Evolutionary conservation across 2,329 filamentous ascomycete genomes (phyloP), one percentile per base, ranked within the genome.

Genomic region (Penicillium sp.): DNA sequence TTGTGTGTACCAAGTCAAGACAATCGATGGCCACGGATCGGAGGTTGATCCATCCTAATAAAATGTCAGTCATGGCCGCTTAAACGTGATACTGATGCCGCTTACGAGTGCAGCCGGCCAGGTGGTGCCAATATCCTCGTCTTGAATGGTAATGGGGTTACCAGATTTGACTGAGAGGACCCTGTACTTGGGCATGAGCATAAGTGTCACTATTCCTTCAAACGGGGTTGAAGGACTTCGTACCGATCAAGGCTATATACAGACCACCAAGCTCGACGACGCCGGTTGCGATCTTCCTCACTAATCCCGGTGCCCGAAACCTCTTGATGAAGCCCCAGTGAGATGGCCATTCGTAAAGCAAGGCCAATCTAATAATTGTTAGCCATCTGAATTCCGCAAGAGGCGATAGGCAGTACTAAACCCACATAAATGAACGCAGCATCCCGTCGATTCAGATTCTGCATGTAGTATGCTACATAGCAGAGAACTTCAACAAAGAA

Each of bases 291-390:
- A 11, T 76, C 75, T 1, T 71, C 71, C 15, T 78, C 75, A 56
- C 77, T 76, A 5, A 83, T 71, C 2, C 64, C 59, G 11, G 73
- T 66, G 28, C 78, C 71, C 0, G 73, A 73, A 0, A 82, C 77
- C 60, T 85, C 83, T 59, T 85, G 82, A 61, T 85, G 83, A n/a
- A 86, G 69, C 0, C 83, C 83, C 0, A 85, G 74, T 6, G 80
- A 83, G 34, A 85, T 83, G 8, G 83, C 83, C 83, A 86, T 86
- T 12, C 83, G 80, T 28, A 85, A 70, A 3, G 83, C 83, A 41
- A 82, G 75, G 7, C 82, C 83, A 17, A 83, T 79, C 75, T 76
- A 12, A 17, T n/a, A 11, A 48, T 7, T 8, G 7, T 66, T 34
- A 69, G 61, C 45, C 4, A 41, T n/a, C 28, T 51, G 15, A 31